Percentiles rank a stretch among this genome's conserved stretches.
phyloP scores from a whole-genome alignment of 2,329 filamentous ascomycete species.

The Orbilia oligospora region DNA sequence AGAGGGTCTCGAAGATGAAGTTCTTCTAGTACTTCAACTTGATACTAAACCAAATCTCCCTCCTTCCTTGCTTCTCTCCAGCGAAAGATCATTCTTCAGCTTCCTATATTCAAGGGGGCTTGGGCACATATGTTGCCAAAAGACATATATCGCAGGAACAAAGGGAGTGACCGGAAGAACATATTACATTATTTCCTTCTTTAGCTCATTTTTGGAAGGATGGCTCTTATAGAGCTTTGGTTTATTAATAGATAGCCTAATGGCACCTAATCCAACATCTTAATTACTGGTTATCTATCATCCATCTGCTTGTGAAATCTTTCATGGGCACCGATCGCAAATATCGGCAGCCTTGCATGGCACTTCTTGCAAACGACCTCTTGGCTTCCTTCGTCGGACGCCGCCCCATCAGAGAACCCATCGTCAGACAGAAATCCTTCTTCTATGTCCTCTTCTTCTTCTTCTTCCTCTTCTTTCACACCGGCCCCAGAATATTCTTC shows the following conservation, averaged over 20 bases:
- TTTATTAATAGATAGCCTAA: neutral
- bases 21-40: neutral
- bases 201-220: neutral
- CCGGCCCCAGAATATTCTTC: constrained; percentile 47
- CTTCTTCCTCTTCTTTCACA: constrained; percentile 59
- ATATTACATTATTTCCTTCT: neutral
- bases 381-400: constrained; percentile 61
- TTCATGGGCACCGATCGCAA: constrained; percentile 70
- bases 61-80: too few species aligned
- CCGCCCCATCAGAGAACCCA: constrained; percentile 65
- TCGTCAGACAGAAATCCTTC: constrained; percentile 65
- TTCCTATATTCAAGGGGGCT: neutral
- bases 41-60: neutral
- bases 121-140: neutral
- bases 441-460: constrained; percentile 64
- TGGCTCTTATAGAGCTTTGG: neutral
- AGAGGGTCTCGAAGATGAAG: constrained; percentile 41
- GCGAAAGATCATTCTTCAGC: too few species aligned
- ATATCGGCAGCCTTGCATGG: constrained; percentile 69
- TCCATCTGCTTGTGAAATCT: constrained; percentile 68
- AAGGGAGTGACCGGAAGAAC: neutral
- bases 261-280: neutral
- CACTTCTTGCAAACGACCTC: constrained; percentile 68
- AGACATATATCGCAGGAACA: neutral
- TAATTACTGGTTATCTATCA: constrained; percentile 8